Percentiles rank a stretch among this genome's conserved stretches.
Evolutionary conservation across 1,139 yeast species (phyloP).

Genomic region (Saccharomyces hybrid): DNA sequence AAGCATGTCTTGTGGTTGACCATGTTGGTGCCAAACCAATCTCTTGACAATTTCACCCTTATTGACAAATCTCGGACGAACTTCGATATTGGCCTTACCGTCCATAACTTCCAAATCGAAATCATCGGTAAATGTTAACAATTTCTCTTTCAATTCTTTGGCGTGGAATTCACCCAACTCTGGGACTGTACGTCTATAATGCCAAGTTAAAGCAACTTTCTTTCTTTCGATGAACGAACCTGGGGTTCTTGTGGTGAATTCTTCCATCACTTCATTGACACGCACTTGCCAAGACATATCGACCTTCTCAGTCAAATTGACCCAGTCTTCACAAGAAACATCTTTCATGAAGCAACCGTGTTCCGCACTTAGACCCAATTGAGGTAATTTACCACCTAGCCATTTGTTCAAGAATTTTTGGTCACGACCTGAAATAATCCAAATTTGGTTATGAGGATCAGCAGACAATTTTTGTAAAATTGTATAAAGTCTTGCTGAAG

Average conservation of each 20-base stretch:
- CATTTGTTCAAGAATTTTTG: constrained; percentile 82
- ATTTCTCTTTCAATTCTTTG: constrained; percentile 55
- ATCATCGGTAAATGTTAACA: constrained; percentile 54
- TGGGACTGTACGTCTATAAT: constrained; percentile 90
- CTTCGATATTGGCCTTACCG: constrained; percentile 94
- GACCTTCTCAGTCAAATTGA: constrained; percentile 67
- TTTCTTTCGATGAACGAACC: constrained; percentile 83
- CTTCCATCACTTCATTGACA: constrained; percentile 64
- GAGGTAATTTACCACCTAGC: constrained; percentile 58
- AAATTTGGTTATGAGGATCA: constrained; percentile 79
- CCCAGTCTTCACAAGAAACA: constrained; percentile 59
- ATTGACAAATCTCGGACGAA: constrained; percentile 86
- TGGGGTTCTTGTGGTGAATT: constrained; percentile 81
- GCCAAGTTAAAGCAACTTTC: constrained; percentile 96
- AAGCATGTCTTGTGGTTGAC: constrained; percentile 33
- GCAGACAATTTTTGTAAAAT: constrained; percentile 54
- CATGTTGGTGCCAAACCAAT: constrained; percentile 58
- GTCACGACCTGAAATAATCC: constrained; percentile 96
- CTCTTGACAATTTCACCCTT: constrained; percentile 93
- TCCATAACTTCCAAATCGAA: constrained; percentile 95
- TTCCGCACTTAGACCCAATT: constrained; percentile 84
- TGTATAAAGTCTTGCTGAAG: constrained; percentile 61
- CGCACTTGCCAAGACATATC: constrained; percentile 93
- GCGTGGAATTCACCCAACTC: constrained; percentile 87
- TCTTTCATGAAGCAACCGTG: constrained; percentile 93